Base-by-base conservation (phyloP, 2,329 filamentous ascomycete species). In the Rasamsonia emersonii region DNA sequence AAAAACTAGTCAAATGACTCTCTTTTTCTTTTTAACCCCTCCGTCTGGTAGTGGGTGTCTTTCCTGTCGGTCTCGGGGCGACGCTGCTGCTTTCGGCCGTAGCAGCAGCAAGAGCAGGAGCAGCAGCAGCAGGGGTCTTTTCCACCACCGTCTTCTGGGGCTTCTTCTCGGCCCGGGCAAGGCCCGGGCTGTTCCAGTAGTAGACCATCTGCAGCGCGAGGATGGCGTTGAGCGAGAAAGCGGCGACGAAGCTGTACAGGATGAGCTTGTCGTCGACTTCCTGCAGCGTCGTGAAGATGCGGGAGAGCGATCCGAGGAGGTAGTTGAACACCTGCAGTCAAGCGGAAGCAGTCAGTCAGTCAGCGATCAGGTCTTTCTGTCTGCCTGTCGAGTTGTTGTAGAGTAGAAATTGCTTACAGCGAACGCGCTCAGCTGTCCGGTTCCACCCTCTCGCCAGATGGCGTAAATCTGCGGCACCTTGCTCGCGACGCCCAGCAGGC, bases 251-350 rank as follows among this genome's bases (percentile, higher is more conserved):
- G 30, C 88, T 83, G 64, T 93, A 96, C 16, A 98, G 73, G 50
- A 98, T 96, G 37, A 96, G 71, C 63, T 88, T 88, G 62, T 98
- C 91, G 58, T 93, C 83, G 38, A 98, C 91, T 68, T 98, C 91
- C 54, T 96, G 88, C 36, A 98, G 68, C 6, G 93, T 98, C 18
- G 91, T 98, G 63, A 95, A 98, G 65, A 98, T 93, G 55, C 91
- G 83, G 16, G 86, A 84, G 37, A 96, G 75, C 25, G 86, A 94
- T 23, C 93, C 91, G 47, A 79, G 71, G 50, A 98, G 84, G 64
- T 94, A 98, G 70, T 95, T 96, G 74, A 98, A 94, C 47, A 98
- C 86, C 88, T 95, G n/a, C n/a, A n/a, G n/a, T n/a, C n/a, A n/a
- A n/a, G n/a, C n/a, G n/a, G n/a, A n/a, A n/a, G n/a, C n/a, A n/a